Conservation (phyloP, 352 stramenopile species). For the Globisporangium recalcitrans region DNA sequence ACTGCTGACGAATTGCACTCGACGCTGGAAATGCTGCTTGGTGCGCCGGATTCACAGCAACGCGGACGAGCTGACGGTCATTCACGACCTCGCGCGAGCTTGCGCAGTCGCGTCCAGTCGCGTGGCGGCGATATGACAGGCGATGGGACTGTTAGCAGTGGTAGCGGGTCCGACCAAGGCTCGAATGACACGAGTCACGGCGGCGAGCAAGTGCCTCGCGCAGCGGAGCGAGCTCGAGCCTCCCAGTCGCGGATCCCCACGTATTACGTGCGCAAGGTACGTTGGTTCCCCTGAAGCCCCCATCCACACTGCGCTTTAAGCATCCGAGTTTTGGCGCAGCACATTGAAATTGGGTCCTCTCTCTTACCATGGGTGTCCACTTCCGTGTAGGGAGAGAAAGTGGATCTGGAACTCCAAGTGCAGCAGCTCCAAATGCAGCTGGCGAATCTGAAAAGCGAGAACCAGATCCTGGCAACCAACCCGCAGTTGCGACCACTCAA, state of each 20-base stretch:
- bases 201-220: neutral
- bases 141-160: no score
- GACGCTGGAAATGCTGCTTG: neutral
- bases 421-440: neutral
- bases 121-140: no score
- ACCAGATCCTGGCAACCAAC: neutral
- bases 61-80: neutral
- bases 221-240: neutral
- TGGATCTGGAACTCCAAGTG: neutral
- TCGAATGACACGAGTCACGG: no score
- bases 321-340: no score
- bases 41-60: neutral
- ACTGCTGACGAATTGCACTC: neutral
- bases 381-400: constrained; percentile 1
- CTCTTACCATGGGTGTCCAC: no score
- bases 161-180: no score
- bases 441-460: neutral
- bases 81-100: neutral
- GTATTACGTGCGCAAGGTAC: constrained; percentile 4
- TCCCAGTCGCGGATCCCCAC: neutral
- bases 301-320: no score
- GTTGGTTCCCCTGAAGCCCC: neutral
- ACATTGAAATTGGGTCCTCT: no score
- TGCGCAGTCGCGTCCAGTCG: neutral
- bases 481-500: neutral